Percentiles rank a stretch among this genome's conserved stretches.
Conservation (phyloP, 805 yeast species). For the Schizosaccharomyces japonicus region DNA sequence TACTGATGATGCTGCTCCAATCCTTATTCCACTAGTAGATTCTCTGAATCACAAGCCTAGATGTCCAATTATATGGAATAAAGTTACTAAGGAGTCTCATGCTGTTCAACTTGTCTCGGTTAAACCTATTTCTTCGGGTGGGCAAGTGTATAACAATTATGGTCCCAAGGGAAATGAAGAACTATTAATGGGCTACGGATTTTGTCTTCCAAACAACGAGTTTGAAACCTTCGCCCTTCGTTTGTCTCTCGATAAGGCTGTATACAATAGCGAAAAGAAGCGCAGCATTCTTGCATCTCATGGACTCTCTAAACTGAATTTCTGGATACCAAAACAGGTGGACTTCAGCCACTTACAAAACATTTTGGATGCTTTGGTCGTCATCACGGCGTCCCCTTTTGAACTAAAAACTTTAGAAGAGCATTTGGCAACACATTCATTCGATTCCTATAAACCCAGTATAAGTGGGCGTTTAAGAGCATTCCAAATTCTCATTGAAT, state of each 20-base stretch:
- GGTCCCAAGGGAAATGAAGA: conserved; percentile 79
- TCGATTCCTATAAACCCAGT: neutral
- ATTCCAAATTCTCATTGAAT: neutral
- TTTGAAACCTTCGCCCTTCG: conserved; percentile 36
- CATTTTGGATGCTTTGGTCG: conserved; percentile 5
- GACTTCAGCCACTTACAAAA: conserved; percentile 12
- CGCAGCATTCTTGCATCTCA: neutral
- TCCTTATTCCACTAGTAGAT: conserved; percentile 60
- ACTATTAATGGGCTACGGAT: conserved; percentile 59
- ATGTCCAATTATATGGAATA: conserved; percentile 41
- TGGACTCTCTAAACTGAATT: neutral
- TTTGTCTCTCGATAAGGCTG: conserved; percentile 14
- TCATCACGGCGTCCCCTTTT: conserved; percentile 1
- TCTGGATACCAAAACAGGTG: neutral
- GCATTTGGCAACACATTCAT: neutral
- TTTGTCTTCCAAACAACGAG: conserved; percentile 32
- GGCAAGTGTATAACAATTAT: conserved; percentile 53
- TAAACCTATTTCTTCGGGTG: conserved; percentile 15
- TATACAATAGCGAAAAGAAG: neutral
- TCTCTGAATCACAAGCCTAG: conserved; percentile 47
- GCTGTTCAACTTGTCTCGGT: conserved; percentile 14
- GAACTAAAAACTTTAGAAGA: neutral
- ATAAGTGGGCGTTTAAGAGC: neutral
- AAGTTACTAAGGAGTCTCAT: conserved; percentile 7
- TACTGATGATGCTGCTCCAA: conserved; percentile 24